Percentiles rank a stretch among this genome's conserved stretches.
Conservation (phyloP, 257 asterid species). For the Solanum boliviense region DNA sequence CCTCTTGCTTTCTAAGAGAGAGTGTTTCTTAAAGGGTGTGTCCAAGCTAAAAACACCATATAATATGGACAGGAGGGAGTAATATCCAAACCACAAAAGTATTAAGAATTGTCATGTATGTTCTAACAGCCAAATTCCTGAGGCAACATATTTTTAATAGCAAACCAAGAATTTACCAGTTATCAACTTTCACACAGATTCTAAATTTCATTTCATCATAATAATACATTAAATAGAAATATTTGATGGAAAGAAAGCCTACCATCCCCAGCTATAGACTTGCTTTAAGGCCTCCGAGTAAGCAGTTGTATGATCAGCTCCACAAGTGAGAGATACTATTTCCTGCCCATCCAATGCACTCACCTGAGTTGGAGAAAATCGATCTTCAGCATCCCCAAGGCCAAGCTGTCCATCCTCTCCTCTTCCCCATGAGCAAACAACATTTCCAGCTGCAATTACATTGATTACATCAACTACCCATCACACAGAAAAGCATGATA, state of each 20-base stretch:
- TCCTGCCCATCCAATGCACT: slow-evolving; percentile 77
- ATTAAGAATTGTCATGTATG: background rate
- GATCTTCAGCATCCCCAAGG: slow-evolving; percentile 93
- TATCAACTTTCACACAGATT: background rate
- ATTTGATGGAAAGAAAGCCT: background rate
- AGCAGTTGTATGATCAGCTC: slow-evolving; percentile 95
- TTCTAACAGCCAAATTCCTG: background rate
- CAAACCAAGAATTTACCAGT: background rate
- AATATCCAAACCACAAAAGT: background rate
- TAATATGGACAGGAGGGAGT: background rate
- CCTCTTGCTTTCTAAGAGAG: background rate
- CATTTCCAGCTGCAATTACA: slow-evolving; percentile 57
- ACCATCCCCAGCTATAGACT: slow-evolving; percentile 99
- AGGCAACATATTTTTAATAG: background rate
- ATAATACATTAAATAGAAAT: background rate
- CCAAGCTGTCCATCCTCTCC: slow-evolving; percentile 99
- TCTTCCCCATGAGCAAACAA: slow-evolving; percentile 98
- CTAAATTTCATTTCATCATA: background rate
- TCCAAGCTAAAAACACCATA: background rate
- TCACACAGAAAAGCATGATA: background rate
- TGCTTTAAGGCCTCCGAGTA: slow-evolving; percentile 50
- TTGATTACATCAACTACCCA: background rate
- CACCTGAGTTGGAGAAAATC: slow-evolving; percentile 70
- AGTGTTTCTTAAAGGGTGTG: background rate
- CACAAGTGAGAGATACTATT: slow-evolving; percentile 68